Base-by-base conservation (phyloP, 129 eudicot species). In the Tagetes patula region DNA sequence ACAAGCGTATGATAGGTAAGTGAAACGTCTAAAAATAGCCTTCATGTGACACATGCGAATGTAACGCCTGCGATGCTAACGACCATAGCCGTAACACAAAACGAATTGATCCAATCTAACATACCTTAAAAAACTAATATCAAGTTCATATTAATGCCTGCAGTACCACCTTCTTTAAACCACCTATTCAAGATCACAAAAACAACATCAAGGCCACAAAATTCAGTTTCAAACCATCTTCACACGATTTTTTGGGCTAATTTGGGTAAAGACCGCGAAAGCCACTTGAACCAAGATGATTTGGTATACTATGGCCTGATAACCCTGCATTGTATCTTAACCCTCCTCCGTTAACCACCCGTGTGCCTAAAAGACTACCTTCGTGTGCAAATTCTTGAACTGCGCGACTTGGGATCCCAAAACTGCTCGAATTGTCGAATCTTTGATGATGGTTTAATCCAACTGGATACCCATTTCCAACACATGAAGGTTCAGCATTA, bases 341-440 rank as follows among this genome's bases (percentile, higher is more conserved):
- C 42, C 71, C 73, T 11, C 77, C 87, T 68, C 77, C 85, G 37
- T 81, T 79, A 67, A 77, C 77, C 76, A 74, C 80, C 77, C 79
- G 68, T 79, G 75, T 5, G 61, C 85, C 76, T 2, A 66, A 55
- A 9, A 67, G 60, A 64, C 72, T 72, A 59, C 75, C 71, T 54
- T 67, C 87, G 12, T 73, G 80, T 4, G 78, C 50, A 27, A 75
- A 46, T 52, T 78, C 80, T 62, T 78, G 85, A 55, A 78, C 20
- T 66, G 72, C 74, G 37, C 54, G 47, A 27, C 67, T 85, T 9
- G 80, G 73, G 13, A 75, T 60, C 33, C 84, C 87, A n/a, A 58
- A 86, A 75, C 68, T 5, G 42, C 54, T 78, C 32, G 67, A 43
- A 55, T 75, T 80, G 30, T 72, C 83, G 11, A 77, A 67, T 52